Evolutionary conservation across 2,329 filamentous ascomycete genomes (phyloP), one percentile per base, ranked within the genome.

Genomic region (Geoglossum cookeanum): DNA sequence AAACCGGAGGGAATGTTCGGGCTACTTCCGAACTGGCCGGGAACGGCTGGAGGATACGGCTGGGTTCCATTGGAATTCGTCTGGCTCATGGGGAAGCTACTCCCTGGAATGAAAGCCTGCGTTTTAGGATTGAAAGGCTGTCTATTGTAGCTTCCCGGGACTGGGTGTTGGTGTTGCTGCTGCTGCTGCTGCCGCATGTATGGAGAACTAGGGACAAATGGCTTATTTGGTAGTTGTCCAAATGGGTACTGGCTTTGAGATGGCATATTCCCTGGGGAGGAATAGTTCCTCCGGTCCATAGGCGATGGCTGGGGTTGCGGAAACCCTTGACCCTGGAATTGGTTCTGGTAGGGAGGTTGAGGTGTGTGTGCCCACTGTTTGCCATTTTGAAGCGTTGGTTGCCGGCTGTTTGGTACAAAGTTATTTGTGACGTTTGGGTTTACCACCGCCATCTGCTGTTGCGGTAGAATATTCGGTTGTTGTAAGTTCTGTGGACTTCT

Each of bases 121-220:
- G 87, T 96, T 71, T 94, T 90, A 0, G 90, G 91, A 66, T 96
- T 96, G 72, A 97, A 96, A 11, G 85, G 81, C 64, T 88, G 87
- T 58, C 89, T 78, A 65, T 85, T 87, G 66, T 80, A 94, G 69
- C 84, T 92, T 39, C 87, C 87, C 13, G 88, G 87, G 58, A 94
- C 81, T 4, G 87, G 86, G 67, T 95, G 87, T 65, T 89, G 84
- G 58, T 78, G 30, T 56, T 56, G 13, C 35, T 37, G 35, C 11
- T 37, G 35, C 11, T 55, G 29, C 54, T 37, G 37, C 29, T 42
- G 32, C n/a, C 55, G 8, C 17, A 22, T 29, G 52, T n/a, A 80
- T 68, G 85, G 83, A 7, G 82, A 79, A 64, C 85, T 85, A 60
- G 85, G 77, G 30, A 86, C 81, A 54, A 83, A 82, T 55, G 77